phyloP scores from a whole-genome alignment of 208 protist genomes.

The Tritrichomonas musculus region DNA sequence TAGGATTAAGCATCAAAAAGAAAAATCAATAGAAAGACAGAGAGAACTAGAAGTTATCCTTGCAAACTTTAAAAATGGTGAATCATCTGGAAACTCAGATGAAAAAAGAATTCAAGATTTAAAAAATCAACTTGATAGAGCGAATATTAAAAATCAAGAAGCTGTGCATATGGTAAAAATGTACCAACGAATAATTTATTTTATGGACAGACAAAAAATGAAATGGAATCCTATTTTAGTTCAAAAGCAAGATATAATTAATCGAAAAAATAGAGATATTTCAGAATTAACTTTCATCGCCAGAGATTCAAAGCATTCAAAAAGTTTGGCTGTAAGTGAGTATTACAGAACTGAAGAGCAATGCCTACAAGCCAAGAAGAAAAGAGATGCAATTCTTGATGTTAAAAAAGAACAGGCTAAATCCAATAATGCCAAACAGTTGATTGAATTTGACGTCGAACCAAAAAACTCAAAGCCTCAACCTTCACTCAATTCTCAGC shows the following conservation, averaged over 20 bases:
- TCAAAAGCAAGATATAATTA: neutral
- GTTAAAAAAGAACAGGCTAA: neutral
- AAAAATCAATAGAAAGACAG: neutral
- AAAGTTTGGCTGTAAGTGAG: neutral
- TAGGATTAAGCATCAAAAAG: neutral
- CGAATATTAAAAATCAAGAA: neutral
- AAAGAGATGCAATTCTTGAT: neutral
- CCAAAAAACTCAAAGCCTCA: neutral
- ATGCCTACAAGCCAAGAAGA: neutral
- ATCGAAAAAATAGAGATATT: neutral
- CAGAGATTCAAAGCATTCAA: neutral
- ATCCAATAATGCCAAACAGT: neutral
- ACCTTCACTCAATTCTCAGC: neutral
- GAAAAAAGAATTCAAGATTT: neutral
- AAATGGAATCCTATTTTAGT: neutral
- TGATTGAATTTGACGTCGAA: neutral
- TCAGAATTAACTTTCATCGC: neutral
- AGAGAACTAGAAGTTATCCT: neutral
- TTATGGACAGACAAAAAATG: neutral
- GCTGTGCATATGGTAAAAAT: neutral
- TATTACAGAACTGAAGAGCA: neutral
- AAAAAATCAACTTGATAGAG: neutral
- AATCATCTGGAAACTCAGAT: neutral
- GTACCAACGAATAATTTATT: neutral
- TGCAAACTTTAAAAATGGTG: neutral